These are phyloP conservation scores for Myriosclerotinia scirpicola DNA, from an alignment of 2,329 filamentous ascomycete species.

Conservation along the genomic window DNA sequence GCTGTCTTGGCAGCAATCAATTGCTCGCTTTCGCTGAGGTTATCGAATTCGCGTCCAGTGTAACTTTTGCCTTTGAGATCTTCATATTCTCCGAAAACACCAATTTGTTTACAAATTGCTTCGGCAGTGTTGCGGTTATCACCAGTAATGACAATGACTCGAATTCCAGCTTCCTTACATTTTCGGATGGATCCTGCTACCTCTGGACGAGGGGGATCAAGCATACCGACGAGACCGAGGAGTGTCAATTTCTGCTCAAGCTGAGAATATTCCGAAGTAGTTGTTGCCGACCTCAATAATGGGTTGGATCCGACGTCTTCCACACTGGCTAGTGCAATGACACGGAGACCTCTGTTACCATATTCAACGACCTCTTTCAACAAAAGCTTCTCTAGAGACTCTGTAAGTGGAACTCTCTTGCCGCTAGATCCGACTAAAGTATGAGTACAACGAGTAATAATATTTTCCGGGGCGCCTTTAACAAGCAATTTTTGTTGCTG, in stretches of 20 bases:
- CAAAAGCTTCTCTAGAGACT: conserved; percentile 68
- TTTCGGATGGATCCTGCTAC: conserved; percentile 82
- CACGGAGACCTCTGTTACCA: conserved; percentile 86
- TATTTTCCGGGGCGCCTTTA: conserved; percentile 93
- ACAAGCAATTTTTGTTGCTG: conserved; percentile 79
- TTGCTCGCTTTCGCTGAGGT: conserved; percentile 74
- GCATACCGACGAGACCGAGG: conserved; percentile 90
- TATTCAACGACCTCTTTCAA: conserved; percentile 82
- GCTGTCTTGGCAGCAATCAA: conserved; percentile 80
- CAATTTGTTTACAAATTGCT: conserved; percentile 96
- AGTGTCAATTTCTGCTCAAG: conserved; percentile 94
- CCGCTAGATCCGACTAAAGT: conserved; percentile 75
- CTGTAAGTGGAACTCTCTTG: conserved; percentile 70
- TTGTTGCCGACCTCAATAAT: conserved; percentile 72
- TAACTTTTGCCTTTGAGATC: conserved; percentile 89
- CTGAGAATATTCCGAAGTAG: conserved; percentile 77
- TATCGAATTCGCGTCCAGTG: conserved; percentile 93
- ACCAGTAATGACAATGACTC: conserved; percentile 96
- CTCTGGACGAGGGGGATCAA: conserved; percentile 93
- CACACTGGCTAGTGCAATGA: conserved; percentile 87
- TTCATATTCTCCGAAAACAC: conserved; percentile 80
- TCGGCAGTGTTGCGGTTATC: conserved; percentile 98
- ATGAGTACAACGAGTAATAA: conserved; percentile 88
- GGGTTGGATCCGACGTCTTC: conserved; percentile 72
- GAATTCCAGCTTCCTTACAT: conserved; percentile 90